phyloP scores from a whole-genome alignment of 257 asterid species.

The Gentiana dahurica region DNA sequence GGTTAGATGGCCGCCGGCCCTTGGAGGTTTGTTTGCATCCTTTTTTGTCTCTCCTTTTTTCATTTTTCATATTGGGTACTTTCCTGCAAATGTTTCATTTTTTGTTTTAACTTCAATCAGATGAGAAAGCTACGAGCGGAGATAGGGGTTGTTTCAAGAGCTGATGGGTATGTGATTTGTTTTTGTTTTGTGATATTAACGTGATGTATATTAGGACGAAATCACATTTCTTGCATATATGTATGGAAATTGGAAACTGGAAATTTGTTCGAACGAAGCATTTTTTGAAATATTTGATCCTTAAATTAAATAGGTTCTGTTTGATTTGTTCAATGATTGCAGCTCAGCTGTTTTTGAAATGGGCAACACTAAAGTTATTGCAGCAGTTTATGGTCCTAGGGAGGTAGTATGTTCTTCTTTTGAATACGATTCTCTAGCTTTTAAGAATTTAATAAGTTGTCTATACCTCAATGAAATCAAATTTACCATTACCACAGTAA shows the following conservation, averaged over 20 bases:
- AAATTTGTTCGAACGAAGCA: neutral
- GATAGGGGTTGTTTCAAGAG: conserved; percentile 77
- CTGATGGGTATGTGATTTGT: conserved; percentile 56
- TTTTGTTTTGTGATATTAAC: neutral
- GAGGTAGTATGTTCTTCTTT: conserved; percentile 34
- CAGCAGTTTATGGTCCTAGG: conserved; percentile 96
- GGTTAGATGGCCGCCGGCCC: conserved; percentile 94
- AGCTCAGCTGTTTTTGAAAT: conserved; percentile 92
- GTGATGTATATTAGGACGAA: neutral
- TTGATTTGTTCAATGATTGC: conserved; percentile 23
- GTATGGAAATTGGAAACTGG: too few relatives aligned
- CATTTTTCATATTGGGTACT: neutral
- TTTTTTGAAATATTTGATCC: neutral
- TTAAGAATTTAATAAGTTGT: too few relatives aligned
- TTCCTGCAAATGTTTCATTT: neutral
- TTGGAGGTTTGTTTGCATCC: conserved; percentile 43
- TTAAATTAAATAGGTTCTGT: conserved; percentile 7
- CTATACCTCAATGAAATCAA: too few relatives aligned
- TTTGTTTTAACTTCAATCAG: conserved; percentile 21
- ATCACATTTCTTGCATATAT: neutral
- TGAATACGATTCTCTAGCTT: neutral
- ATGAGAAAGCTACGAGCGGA: conserved; percentile 94
- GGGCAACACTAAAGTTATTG: conserved; percentile 98
- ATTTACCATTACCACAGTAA: too few relatives aligned
- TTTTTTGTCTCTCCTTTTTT: neutral